Evolutionary conservation across 2,329 filamentous ascomycete genomes (phyloP), one percentile per base, ranked within the genome.

Genomic region (Exophiala calicioides): DNA sequence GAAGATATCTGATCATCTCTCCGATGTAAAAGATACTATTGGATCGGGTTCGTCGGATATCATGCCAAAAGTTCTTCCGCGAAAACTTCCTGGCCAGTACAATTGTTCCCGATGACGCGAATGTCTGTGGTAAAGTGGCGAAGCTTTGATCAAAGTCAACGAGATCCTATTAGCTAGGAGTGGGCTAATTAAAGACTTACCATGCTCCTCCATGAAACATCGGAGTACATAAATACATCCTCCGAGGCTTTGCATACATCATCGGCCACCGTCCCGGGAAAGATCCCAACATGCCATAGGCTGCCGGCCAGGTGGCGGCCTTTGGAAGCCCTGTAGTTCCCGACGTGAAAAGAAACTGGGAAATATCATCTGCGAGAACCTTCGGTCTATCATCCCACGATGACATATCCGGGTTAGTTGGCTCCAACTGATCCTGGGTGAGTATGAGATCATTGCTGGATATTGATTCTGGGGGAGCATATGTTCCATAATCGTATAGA

Each of bases 131-230:
- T 8, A 74, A 10, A 0, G 67, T 69, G 1, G 62, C 68, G 45
- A 74, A 73, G 7, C 24, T 27, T 27, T 27, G 7, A 7, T 27
- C 24, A 27, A 7, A 7, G n/a, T 27, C 7, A n/a, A 27, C 24
- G 24, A 27, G n/a, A n/a, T n/a, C n/a, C n/a, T n/a, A n/a, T n/a
- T n/a, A n/a, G n/a, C n/a, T n/a, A n/a, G n/a, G n/a, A n/a, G n/a
- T n/a, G n/a, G n/a, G n/a, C n/a, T n/a, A n/a, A n/a, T n/a, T n/a
- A n/a, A n/a, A n/a, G 18, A 38, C 35, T 21, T 26, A 38, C 40
- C 70, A 64, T 4, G 67, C 71, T 0, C 71, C 74, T 33, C 71
- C 72, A 55, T 75, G 72, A 59, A 73, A 75, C 12, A 75, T 62
- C 0, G 72, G 72, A 2, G 75, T 60, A 2, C 68, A 60, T 3